Evolutionary conservation across 2,329 filamentous ascomycete species (phyloP).

Genomic region (Pseudogymnoascus sp.): DNA sequence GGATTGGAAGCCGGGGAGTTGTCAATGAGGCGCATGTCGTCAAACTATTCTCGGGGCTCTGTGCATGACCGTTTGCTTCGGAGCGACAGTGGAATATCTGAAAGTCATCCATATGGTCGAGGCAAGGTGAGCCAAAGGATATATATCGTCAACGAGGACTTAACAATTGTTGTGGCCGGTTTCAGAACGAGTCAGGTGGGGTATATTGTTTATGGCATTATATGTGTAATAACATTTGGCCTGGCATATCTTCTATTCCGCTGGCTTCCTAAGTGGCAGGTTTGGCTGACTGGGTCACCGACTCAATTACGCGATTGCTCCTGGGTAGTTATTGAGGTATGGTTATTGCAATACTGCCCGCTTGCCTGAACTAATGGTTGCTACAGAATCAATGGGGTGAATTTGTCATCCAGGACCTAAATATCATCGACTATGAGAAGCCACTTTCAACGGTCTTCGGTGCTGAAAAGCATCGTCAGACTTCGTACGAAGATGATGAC

Average conservation of each 20-base stretch:
- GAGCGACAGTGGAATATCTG: conserved; percentile 62
- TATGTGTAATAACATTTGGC: conserved; percentile 69
- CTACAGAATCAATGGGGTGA: conserved; percentile 88
- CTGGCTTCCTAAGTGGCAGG: conserved; percentile 85
- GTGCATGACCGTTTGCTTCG: conserved; percentile 61
- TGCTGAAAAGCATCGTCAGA: conserved; percentile 51
- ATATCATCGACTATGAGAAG: conserved; percentile 45
- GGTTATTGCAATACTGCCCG: background rate
- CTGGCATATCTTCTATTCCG: conserved; percentile 76
- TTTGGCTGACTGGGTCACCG: conserved; percentile 64
- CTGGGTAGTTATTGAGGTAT: conserved; percentile 85
- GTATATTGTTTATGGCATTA: conserved; percentile 56
- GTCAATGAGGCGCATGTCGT: conserved; percentile 55
- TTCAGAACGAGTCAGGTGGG: conserved; percentile 73
- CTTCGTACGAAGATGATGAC: conserved; percentile 62
- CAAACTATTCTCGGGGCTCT: conserved; percentile 49
- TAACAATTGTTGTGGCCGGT: conserved; percentile 88
- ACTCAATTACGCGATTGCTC: conserved; percentile 66
- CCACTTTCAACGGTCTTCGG: conserved; percentile 61
- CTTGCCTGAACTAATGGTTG: conserved; percentile 26
- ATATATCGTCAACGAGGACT: conserved; percentile 85
- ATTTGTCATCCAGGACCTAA: conserved; percentile 68
- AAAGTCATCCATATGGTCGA: conserved; percentile 52
- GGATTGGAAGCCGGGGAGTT: conserved; percentile 31
- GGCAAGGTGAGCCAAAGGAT: conserved; percentile 78